Evolutionary conservation across 2,329 filamentous ascomycete species (phyloP).

Genomic region (Exophiala lecanii-corni): DNA sequence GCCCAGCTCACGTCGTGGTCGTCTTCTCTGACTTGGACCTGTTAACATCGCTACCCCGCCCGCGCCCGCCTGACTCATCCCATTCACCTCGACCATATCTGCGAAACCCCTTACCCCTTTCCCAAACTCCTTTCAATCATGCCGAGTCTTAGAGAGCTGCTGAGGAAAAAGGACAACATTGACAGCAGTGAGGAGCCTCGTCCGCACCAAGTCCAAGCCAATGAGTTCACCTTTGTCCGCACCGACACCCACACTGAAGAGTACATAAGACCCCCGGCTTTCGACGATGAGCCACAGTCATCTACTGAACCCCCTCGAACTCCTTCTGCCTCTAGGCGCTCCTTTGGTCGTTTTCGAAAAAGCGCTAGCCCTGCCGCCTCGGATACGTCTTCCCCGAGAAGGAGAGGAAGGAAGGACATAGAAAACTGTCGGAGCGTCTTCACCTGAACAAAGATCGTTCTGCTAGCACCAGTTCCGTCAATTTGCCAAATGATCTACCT

Average conservation of each 20-base stretch:
- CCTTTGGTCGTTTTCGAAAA: slow-evolving; percentile 32
- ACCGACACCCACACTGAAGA: slow-evolving; percentile 79
- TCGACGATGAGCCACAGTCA: slow-evolving; percentile 39
- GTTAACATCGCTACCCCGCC: no score
- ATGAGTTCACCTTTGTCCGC: slow-evolving; percentile 77
- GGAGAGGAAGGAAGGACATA: slow-evolving; percentile 31
- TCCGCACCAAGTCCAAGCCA: slow-evolving; percentile 38
- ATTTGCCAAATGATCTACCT: slow-evolving; percentile 75
- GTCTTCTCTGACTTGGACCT: no score
- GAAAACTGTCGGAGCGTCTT: slow-evolving; percentile 61
- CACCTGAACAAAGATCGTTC: slow-evolving; percentile 53
- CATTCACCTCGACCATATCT: no score
- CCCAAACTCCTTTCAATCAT: slow-evolving; percentile 34
- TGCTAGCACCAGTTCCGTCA: slow-evolving; percentile 57
- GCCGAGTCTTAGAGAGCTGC: slow-evolving; percentile 52
- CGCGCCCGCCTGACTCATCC: no score
- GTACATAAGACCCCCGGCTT: slow-evolving; percentile 65
- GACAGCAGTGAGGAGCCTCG: slow-evolving; percentile 32
- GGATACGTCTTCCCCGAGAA: slow-evolving; percentile 34
- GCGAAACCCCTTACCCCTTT: no score
- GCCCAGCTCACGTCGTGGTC: no score
- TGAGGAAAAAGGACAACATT: slow-evolving; percentile 59
- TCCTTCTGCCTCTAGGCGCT: slow-evolving; percentile 17
- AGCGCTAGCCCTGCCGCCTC: slow-evolving; percentile 32
- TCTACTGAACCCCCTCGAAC: slow-evolving; percentile 7